phyloP scores from a whole-genome alignment of 495 filamentous ascomycete genomes.

The Talaromyces thailandensis region DNA sequence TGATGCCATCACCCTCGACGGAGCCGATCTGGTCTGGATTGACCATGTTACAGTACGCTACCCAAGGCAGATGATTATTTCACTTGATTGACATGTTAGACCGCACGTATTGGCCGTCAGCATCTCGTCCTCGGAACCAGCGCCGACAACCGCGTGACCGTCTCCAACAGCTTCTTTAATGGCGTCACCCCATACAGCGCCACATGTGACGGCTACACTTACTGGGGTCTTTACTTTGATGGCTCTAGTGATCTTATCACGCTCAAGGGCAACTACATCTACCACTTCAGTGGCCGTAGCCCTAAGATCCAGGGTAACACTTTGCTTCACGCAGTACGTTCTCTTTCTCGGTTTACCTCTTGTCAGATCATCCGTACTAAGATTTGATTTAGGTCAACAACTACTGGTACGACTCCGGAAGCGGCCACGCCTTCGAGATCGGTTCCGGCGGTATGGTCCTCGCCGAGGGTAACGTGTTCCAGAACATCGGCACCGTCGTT shows the following conservation, averaged over 20 bases:
- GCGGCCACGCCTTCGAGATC: neutral
- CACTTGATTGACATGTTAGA: constrained; percentile 21
- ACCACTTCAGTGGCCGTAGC: constrained; percentile 31
- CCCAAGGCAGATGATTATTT: too few relatives aligned
- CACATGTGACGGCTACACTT: neutral
- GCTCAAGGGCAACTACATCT: constrained; percentile 39
- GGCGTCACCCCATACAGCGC: constrained; percentile 12
- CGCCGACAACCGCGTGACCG: constrained; percentile 31
- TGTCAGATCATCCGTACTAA: neutral
- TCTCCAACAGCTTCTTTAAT: constrained; percentile 39
- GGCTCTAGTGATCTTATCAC: constrained; percentile 28
- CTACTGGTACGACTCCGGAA: neutral
- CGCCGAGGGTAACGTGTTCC: neutral
- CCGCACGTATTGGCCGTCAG: constrained; percentile 35
- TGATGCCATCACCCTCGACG: neutral
- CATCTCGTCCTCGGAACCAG: constrained; percentile 34
- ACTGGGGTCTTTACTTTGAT: neutral
- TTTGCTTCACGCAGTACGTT: constrained; percentile 13
- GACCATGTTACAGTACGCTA: neutral
- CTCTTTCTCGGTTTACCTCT: neutral
- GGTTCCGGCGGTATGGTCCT: neutral
- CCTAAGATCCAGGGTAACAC: constrained; percentile 36
- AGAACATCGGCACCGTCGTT: neutral
- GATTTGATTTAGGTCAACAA: neutral
- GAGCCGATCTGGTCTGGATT: neutral